Evolutionary conservation across 345 rosid genomes (phyloP), one percentile per base, ranked within the genome.

Genomic region (Combretum micranthum): DNA sequence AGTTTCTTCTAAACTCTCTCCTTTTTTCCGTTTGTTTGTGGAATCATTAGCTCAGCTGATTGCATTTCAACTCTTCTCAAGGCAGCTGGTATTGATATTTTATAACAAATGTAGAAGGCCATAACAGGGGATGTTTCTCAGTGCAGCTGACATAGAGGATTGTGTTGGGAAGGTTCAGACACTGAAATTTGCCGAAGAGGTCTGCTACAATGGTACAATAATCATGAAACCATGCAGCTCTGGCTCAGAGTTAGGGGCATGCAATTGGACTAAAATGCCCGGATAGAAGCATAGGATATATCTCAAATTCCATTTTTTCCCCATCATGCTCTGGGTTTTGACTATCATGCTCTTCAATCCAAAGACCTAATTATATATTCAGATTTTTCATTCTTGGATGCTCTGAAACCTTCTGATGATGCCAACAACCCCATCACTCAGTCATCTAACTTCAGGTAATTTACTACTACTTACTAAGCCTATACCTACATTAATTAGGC

Each of bases 171-270:
- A 78, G 68, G 75, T 84, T 69, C 89, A 80, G 67, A 65, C 64
- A 11, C 79, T 92, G 21, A 86, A 78, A 62, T 84, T 69, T 70
- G 81, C 77, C 4, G 97, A 88, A 77, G 97, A 77, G 74, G 73
- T 72, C 39, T 92, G 88, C 77, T 88, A 86, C 62, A 86, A 86
- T 61, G 89, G 94, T 56, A 74, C 72, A 25, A 61, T 88, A 76
- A 54, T 78, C 43, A 52, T 92, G n/a, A 83, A 77, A 64, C 82
- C 94, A 18, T 60, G 77, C 65, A 86, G 97, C 76, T 92, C 97
- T 43, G 88, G 98, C 62, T 67, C 76, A 64, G 96, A 88, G 69
- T 80, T 92, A 53, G 98, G 97, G n/a, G 75, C 93, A 13, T 88
- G 90, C 71, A 83, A 83, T 69, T 88, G 98, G 98, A 74, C 76